Base-by-base conservation (phyloP, 2,329 filamentous ascomycete genomes). In the Blastomyces emzantsi region DNA sequence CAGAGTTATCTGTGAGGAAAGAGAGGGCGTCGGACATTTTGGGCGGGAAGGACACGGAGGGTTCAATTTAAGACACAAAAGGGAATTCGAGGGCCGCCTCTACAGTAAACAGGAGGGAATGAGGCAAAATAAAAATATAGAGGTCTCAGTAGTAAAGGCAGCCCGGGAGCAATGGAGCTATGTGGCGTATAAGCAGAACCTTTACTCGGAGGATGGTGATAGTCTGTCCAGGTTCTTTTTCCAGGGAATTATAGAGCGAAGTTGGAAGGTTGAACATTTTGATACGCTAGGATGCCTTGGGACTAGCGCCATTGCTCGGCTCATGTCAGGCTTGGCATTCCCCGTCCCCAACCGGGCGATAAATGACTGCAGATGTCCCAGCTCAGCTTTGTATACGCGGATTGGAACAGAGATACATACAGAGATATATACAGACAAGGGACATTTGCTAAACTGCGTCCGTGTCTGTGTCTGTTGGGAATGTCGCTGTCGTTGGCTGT, bases 1-100 rank as follows among this genome's bases (percentile, higher is more conserved):
- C 78, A 65, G 90, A 85, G 77, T 96, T 96, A 72, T 87, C 83
- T 71, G 85, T 82, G 69, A 96, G 75, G 70, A 91, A 85, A 72
- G 85, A 85, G 71, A 86, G 80, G 69, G 83, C 82, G 65, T 80
- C 77, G 66, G 76, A 72, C 77, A 79, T 80, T 11, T 67, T 68
- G 73, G 70, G 67, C 60, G 65, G 67, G 63, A 66, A 68, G 69
- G 52, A 41, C 25, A 62, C 9, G 47, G 15, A 63, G 28, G 49
- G 41, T 58, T 51, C 43, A 45, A 45, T 45, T 45, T 45, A 17
- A 45, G 43, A 45, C 17, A 67, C 63, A 65, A 62, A 68, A 66
- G 65, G 66, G 66, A 61, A 41, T 60, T n/a, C 58, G 60, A 54
- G 49, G 49, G 45, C 49, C 49, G 60, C 58, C 58, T 43, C 47